Conservation (phyloP, 352 stramenopile genomes). For the Phytopythium mirpurense region DNA sequence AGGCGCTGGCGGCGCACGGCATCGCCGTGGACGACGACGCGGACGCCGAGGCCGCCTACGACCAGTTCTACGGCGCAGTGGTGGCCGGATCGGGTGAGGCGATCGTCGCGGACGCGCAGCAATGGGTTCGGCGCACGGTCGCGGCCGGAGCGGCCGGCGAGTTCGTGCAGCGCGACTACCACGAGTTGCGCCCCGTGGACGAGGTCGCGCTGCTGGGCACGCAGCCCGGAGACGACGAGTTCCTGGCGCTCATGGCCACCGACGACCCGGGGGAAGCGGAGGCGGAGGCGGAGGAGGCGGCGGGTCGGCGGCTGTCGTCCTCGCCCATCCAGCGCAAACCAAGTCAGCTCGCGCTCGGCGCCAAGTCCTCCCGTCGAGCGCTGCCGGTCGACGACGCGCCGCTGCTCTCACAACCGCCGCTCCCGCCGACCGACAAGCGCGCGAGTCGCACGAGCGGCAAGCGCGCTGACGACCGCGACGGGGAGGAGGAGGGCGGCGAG, state of each 20-base stretch:
- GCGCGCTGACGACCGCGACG: not conserved
- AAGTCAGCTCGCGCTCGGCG: slow-evolving; percentile 13
- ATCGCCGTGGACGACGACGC: slow-evolving; percentile 50
- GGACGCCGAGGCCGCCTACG: slow-evolving; percentile 54
- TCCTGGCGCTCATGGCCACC: slow-evolving; percentile 43
- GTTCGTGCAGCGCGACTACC: slow-evolving; percentile 67
- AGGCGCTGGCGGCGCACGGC: slow-evolving; percentile 50
- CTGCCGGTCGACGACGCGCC: not conserved
- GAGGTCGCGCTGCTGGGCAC: slow-evolving; percentile 42
- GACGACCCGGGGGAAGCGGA: slow-evolving; percentile 8
- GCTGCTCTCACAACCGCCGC: not conserved
- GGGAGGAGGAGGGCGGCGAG: not conserved
- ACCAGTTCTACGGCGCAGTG: slow-evolving; percentile 54
- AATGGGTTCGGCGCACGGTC: slow-evolving; percentile 54
- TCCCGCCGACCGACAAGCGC: not conserved
- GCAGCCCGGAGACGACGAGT: slow-evolving; percentile 49
- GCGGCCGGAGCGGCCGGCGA: slow-evolving; percentile 24
- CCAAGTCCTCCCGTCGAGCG: not conserved
- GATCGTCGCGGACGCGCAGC: slow-evolving; percentile 62
- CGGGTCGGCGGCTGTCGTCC: slow-evolving; percentile 12
- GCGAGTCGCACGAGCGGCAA: not conserved
- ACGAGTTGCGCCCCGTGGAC: slow-evolving; percentile 49
- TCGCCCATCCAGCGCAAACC: slow-evolving; percentile 32
- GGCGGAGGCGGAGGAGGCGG: slow-evolving; percentile 10
- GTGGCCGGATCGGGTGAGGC: slow-evolving; percentile 41